Evolutionary conservation across 306 rosid species (phyloP), one percentile per base, ranked within the genome.

Genomic region (Rosa lucieae): DNA sequence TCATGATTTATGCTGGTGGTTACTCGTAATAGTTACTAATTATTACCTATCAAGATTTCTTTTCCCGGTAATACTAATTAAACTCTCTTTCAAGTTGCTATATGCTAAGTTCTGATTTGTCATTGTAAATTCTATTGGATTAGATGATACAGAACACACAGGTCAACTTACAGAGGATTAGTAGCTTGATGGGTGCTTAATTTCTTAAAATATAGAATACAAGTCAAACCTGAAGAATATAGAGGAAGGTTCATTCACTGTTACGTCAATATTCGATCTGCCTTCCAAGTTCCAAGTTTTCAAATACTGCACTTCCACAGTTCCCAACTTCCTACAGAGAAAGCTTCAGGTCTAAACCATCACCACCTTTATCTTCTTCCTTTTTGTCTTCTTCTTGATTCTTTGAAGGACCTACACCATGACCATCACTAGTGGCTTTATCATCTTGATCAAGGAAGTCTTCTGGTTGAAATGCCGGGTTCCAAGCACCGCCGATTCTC

Each of bases 401-500:
- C 42, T 62, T 66, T 42, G 90, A 83, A 72, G 89, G 77, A 44
- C 79, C 85, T 63, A 77, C 40, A 47, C 13, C 13, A 23, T 23
- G 26, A 39, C 11, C 76, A 35, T 78, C 67, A 63, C 42, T 26
- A 49, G 0, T 8, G 15, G 11, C 69, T 73, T 77, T 78, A 0
- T 74, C 79, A 68, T 29, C 79, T 40, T 67, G 72, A 40, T 79
- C 88, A 40, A 84, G 82, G 87, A 94, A 92, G 82, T 94, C 98
- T 78, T 92, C 93, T 17, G 90, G 90, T 73, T 84, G 86, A 75
- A 94, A 94, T 62, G 76, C 79, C 17, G 94, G 98, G 44, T 80
- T 85, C 98, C 98, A 92, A 70, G 83, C 26, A 9, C 42, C 63
- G 9, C 83, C 78, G 67, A 55, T 74, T 10, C 44, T 76, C 55